Base-by-base conservation (phyloP, 202 grass and related monocot species). In the Hordeum pubiflorum region DNA sequence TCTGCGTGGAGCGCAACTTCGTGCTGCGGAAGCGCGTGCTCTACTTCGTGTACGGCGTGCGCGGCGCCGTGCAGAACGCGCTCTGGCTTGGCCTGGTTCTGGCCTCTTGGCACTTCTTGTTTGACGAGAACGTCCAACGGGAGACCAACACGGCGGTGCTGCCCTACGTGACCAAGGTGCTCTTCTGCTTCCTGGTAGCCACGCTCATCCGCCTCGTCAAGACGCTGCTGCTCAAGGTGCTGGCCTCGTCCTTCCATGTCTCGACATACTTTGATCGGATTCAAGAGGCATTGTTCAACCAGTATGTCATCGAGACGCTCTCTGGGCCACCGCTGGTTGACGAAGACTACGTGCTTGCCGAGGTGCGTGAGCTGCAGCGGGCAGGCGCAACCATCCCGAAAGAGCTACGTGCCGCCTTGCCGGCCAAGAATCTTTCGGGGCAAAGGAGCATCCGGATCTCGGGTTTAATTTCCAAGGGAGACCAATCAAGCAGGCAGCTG, bases 211-310 rank as follows among this genome's bases (percentile, higher is more conserved):
- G 94, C 40, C 94, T 97, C 13, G 57, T 89, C 58, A 97, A 97
- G 80, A 97, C 91, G 1, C 69, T 97, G 74, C 74, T 97, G 43
- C 27, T 94, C 80, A 97, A 97, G 91, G 89, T 97, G 43, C 62
- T 97, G 33, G 94, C 94, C 0, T 89, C 91, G 0, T 94, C 87
- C 41, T 97, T 94, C 77, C 96, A 99, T 81, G 92, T 99, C 36
- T 93, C 88, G 14, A 89, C 92, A 15, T 99, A 93, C 69, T 99
- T 99, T 22, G 96, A 99, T 65, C 84, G 96, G 58, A 99, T 99
- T 46, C 96, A 95, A 58, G 92, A 99, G 59, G 81, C 96, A 4
- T 22, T 99, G 27, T 95, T 93, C 81, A 88, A 93, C 80, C 96
- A 99, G 0, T 99, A 90, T 31, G 92, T 99, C 64, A 75, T 95